Percentiles rank a stretch among this genome's conserved stretches.
phyloP scores from a whole-genome alignment of 1,284 basidiomycete genomes.

The Serendipita sp. region DNA sequence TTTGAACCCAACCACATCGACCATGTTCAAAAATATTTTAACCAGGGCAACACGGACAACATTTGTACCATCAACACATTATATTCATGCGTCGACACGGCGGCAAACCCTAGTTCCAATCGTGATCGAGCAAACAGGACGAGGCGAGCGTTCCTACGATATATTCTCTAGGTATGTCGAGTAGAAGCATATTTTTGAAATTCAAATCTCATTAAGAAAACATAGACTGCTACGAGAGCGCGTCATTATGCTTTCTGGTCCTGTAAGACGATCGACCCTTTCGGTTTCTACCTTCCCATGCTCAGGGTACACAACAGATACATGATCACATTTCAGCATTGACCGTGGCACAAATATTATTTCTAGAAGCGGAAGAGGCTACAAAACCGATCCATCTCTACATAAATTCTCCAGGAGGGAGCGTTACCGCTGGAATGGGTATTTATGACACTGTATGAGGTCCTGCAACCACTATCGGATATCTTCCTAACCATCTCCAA shows the following conservation, averaged over 20 bases:
- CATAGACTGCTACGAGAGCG: conserved; percentile 65
- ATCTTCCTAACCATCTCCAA: conserved; percentile 21
- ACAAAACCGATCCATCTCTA: conserved; percentile 85
- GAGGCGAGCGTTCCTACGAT: conserved; percentile 87
- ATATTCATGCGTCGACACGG: neutral
- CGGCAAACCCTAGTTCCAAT: conserved; percentile 56
- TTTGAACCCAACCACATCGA: neutral
- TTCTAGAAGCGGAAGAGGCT: conserved; percentile 86
- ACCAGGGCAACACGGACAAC: neutral
- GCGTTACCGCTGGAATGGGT: conserved; percentile 83
- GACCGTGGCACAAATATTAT: conserved; percentile 78
- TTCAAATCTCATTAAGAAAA: neutral
- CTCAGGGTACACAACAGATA: conserved; percentile 36
- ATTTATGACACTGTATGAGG: conserved; percentile 80
- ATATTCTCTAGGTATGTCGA: conserved; percentile 56
- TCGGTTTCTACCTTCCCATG: conserved; percentile 7
- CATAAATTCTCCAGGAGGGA: conserved; percentile 89
- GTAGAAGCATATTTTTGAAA: neutral
- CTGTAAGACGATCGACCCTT: conserved; percentile 37
- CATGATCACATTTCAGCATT: conserved; percentile 72
- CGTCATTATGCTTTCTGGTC: conserved; percentile 84
- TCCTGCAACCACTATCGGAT: neutral
- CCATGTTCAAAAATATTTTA: neutral
- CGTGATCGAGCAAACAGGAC: conserved; percentile 84
- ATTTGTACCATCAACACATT: neutral